Base-by-base conservation (phyloP, 2,329 filamentous ascomycete genomes). In the Raffaelea arxii region DNA sequence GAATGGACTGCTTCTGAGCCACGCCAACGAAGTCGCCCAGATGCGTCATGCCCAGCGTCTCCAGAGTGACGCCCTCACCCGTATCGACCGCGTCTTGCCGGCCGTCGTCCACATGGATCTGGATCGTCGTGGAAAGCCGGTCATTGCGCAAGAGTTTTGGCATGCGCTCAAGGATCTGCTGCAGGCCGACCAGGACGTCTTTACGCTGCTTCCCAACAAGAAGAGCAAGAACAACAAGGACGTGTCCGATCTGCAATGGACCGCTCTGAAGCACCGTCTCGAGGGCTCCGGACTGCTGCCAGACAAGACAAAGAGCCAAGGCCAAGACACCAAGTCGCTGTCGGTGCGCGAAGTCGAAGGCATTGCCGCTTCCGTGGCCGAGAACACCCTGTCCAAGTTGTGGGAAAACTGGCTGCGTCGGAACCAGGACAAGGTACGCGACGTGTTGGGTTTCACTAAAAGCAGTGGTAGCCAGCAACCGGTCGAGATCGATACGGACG, bases 61-160 rank as follows among this genome's bases (percentile, higher is more conserved):
- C 2, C 65, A 72, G 19, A 56, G 64, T 0, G 57, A 56, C 2
- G 62, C 67, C 0, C 54, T 72, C 5, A 54, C 67, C 14, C 66
- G 67, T 27, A 56, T 84, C 3, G 58, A 72, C 41, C 54, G 63
- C 0, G 62, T 74, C 4, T 60, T 86, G 3, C 82, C 83, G 0
- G 67, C 72, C 12, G 54, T 73, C 10, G 65, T 86, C 4, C 72
- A 75, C 49, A 71, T 84, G 52, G 67, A 72, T 14, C 67, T 70
- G 7, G 65, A 72, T 47, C 60, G 65, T 27, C 60, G 74, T 25
- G 81, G 80, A 14, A 68, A 72, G 10, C 61, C 67, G 0, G 62
- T 74, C 21, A 73, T 86, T 16, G 65, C 74, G 0, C 68, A 76
- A 22, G 71, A 78, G 3, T 84, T 88, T 49, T 88, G 78, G 75